Percentiles rank a stretch among this genome's conserved stretches.
phyloP scores from a whole-genome alignment of 805 yeast species.

The Brettanomyces sp. region DNA sequence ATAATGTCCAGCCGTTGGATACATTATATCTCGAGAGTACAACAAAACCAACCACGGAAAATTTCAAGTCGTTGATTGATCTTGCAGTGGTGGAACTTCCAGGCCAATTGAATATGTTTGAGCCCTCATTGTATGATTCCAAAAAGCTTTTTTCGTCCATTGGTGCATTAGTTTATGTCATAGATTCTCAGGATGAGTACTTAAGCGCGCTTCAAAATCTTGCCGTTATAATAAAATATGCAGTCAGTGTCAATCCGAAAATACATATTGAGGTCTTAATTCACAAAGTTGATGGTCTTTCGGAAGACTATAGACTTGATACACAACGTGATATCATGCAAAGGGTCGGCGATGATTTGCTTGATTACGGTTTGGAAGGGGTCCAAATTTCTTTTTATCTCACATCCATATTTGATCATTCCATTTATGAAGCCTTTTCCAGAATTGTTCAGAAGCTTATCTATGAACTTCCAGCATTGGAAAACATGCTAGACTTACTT shows the following conservation, averaged over 20 bases:
- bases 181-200: constrained; percentile 94
- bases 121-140: constrained; percentile 66
- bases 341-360: constrained; percentile 84
- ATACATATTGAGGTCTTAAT: constrained; percentile 88
- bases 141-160: constrained; percentile 69
- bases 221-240: constrained; percentile 81
- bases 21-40: constrained; percentile 87
- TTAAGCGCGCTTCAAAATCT: constrained; percentile 82
- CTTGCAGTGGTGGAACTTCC: constrained; percentile 90
- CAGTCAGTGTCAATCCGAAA: constrained; percentile 72
- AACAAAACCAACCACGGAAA: constrained; percentile 78
- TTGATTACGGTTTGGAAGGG: constrained; percentile 84
- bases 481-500: constrained; percentile 77
- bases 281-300: constrained; percentile 91
- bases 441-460: constrained; percentile 87
- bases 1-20: constrained; percentile 92
- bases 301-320: constrained; percentile 89
- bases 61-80: constrained; percentile 75
- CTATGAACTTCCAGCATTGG: constrained; percentile 80
- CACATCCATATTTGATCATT: constrained; percentile 91
- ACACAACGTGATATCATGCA: constrained; percentile 96
- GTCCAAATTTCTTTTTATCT: constrained; percentile 85
- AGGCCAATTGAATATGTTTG: constrained; percentile 85
- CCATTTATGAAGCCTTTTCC: constrained; percentile 91
- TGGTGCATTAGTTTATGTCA: constrained; percentile 88